Percentiles rank a stretch among this genome's conserved stretches.
phyloP scores from a whole-genome alignment of 1,284 basidiomycete species.

The Fistulina hepatica region DNA sequence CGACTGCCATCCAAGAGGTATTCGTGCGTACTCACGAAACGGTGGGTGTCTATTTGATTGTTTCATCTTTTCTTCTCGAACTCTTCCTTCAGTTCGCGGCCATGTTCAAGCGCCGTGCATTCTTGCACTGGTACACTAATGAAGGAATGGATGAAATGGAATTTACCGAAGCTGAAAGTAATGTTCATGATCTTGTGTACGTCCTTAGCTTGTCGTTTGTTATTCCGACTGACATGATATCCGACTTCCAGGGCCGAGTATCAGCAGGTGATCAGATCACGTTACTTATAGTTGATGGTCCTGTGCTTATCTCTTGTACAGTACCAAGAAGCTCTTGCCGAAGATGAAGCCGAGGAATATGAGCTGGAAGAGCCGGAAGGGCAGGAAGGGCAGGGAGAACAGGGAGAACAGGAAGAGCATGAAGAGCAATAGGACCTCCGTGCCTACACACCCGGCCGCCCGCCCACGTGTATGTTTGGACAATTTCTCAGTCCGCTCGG shows the following conservation, averaged over 20 bases:
- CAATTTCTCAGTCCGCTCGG: not conserved
- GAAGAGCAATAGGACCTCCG: not conserved
- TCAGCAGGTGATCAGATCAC: constrained; percentile 40
- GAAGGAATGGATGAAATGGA: constrained; percentile 93
- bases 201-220: constrained; percentile 17
- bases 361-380: constrained; percentile 23
- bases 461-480: not conserved
- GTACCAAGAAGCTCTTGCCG: constrained; percentile 54
- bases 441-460: not conserved
- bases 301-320: constrained; percentile 18
- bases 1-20: constrained; percentile 81
- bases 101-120: constrained; percentile 80
- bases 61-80: not conserved
- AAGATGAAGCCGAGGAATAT: constrained; percentile 30
- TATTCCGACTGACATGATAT: constrained; percentile 2
- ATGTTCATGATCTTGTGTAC: constrained; percentile 71
- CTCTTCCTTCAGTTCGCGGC: constrained; percentile 45
- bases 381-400: constrained; percentile 16
- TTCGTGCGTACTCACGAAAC: constrained; percentile 74
- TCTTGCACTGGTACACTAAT: constrained; percentile 82
- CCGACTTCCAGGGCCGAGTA: constrained; percentile 47
- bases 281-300: not conserved
- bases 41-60: constrained; percentile 25
- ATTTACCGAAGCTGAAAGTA: constrained; percentile 84
- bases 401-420: constrained; percentile 1